phyloP scores from a whole-genome alignment of 148 eudicot genomes.

The Rhododendron henanense region DNA sequence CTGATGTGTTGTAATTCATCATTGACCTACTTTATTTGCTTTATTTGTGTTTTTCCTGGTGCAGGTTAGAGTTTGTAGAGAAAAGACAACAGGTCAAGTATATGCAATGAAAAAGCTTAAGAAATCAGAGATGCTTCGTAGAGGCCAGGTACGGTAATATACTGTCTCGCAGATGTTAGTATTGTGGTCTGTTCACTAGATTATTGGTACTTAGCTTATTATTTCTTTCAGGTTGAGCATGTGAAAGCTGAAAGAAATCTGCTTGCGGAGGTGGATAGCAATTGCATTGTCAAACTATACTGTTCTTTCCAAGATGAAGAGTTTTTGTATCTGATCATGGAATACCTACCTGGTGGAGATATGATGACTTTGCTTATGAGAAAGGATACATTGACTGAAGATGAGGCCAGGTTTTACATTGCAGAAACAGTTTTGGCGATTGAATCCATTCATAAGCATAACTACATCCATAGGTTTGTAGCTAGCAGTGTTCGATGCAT shows the following conservation, averaged over 20 bases:
- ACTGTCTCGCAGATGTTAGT: background rate
- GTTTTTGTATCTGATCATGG: conserved; percentile 93
- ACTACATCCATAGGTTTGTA: conserved; percentile 87
- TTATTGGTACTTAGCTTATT: conserved; percentile 19
- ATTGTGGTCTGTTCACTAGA: conserved; percentile 6
- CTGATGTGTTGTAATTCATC: background rate
- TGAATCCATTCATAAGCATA: conserved; percentile 95
- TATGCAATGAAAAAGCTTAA: conserved; percentile 99
- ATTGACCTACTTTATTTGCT: background rate
- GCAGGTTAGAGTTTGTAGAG: conserved; percentile 92
- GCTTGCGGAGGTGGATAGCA: conserved; percentile 98
- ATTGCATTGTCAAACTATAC: conserved; percentile 97
- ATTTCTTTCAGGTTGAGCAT: conserved; percentile 75
- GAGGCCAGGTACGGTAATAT: conserved; percentile 72
- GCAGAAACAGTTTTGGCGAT: conserved; percentile 95
- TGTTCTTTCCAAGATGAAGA: conserved; percentile 99
- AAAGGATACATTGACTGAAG: conserved; percentile 88
- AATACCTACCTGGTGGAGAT: conserved; percentile 98
- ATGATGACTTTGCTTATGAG: conserved; percentile 99
- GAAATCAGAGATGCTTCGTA: conserved; percentile 96
- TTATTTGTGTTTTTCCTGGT: conserved; percentile 12
- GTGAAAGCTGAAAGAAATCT: conserved; percentile 99
- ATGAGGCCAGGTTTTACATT: conserved; percentile 93
- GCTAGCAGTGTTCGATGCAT: conserved; percentile 8
- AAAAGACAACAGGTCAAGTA: conserved; percentile 79